Evolutionary conservation across 2,329 filamentous ascomycete species (phyloP), one percentile per base, ranked within the genome.

Genomic region (Podosphaera fusca): DNA sequence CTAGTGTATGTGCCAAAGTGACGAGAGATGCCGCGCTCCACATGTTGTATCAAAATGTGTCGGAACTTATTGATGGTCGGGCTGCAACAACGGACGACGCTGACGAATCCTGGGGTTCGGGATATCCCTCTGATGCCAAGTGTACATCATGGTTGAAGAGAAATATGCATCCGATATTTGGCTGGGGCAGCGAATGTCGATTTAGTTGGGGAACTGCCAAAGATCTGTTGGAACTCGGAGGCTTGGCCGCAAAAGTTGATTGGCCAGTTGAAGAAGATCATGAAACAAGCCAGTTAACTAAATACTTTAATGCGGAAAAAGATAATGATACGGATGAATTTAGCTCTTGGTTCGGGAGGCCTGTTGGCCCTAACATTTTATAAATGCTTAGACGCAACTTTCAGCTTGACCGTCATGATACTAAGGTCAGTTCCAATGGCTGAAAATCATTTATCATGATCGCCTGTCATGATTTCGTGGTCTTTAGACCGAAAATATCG

Each of bases 191-290:
- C 31, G 89, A 96, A 70, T 94, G 87, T 67, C 77, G 92, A 3
- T 96, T 95, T 66, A 95, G 88, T 66, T 98, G 92, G 92, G 85
- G 85, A 0, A 96, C 92, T 0, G 85, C 85, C 1, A 95, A 94
- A 71, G 89, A 96, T 65, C 78, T 96, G 80, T 72, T 98, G 3
- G 72, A 74, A 56, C 29, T 58, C n/a, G 87, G 85, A 68, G 76
- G 73, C 7, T 74, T 73, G 31, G 79, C 78, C 3, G 75, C 84
- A 56, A 82, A 77, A 66, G 84, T 94, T 0, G 87, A 94, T 51
- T 96, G 90, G 90, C 87, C 88, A 0, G 74, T 72, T 10, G 80
- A 82, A 4, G 83, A 88, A 29, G 82, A 87, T 38, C 79, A 77
- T 3, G 80, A 83, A 56, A 78, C 79, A 33, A 78, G 74, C 61